Conservation (phyloP, 1,139 yeast genomes). For the Kurtzmaniella quercitrusa region DNA sequence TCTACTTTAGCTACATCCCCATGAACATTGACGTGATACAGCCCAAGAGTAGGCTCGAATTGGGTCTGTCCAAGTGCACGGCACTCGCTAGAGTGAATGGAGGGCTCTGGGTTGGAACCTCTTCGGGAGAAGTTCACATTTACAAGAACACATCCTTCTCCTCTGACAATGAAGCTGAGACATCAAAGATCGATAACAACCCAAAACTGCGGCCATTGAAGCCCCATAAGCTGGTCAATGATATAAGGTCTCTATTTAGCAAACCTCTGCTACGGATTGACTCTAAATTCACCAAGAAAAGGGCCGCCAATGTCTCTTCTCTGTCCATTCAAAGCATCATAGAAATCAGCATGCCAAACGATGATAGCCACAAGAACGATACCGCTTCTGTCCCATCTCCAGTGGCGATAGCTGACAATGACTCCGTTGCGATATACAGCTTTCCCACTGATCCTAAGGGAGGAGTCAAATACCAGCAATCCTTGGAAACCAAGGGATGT, state of each 20-base stretch:
- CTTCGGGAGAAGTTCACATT: conserved; percentile 33
- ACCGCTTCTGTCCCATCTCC: conserved; percentile 14
- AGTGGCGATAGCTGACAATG: conserved; percentile 22
- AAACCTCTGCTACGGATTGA: not conserved
- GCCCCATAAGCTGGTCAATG: conserved; percentile 19
- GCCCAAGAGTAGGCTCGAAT: conserved; percentile 26
- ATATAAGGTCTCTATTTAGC: conserved; percentile 18
- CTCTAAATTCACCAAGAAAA: conserved; percentile 11
- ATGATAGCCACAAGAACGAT: conserved; percentile 9
- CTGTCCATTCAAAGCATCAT: conserved; percentile 18
- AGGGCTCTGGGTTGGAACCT: conserved; percentile 29
- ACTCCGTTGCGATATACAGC: conserved; percentile 26
- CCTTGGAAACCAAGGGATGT: conserved; percentile 19
- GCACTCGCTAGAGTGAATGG: conserved; percentile 18
- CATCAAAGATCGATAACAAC: not conserved
- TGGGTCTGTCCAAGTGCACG: conserved; percentile 19
- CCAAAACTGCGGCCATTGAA: conserved; percentile 11
- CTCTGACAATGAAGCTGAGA: not conserved
- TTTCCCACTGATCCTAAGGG: not conserved
- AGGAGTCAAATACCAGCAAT: conserved; percentile 27
- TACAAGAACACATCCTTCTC: conserved; percentile 7
- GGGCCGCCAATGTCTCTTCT: conserved; percentile 7
- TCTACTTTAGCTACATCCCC: not conserved
- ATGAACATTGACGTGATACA: conserved; percentile 32
- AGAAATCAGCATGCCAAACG: conserved; percentile 15